Percentiles rank a stretch among this genome's conserved stretches.
Conservation (phyloP, 2,329 filamentous ascomycete species). For the Neofusicoccum kwambonambiense region DNA sequence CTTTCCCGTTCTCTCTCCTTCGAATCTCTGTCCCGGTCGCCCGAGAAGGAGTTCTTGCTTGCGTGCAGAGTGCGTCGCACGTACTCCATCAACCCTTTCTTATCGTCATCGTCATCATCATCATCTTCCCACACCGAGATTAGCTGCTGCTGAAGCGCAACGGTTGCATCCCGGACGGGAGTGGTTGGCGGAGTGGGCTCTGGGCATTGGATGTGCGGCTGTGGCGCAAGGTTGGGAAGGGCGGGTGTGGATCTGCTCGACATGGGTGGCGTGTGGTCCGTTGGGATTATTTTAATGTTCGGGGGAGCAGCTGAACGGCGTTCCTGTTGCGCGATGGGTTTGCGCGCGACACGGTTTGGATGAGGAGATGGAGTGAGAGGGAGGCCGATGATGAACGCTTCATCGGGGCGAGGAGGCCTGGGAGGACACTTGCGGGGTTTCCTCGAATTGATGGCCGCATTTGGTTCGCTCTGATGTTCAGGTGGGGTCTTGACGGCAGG, state of each 20-base stretch:
- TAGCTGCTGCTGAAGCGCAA: constrained; percentile 8
- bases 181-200: constrained; percentile 9
- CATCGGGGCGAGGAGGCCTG: constrained; percentile 12
- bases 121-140: constrained; percentile 15
- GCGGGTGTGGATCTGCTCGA: neutral
- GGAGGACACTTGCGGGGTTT: constrained; percentile 11
- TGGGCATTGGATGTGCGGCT: neutral
- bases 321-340: neutral
- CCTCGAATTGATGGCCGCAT: neutral
- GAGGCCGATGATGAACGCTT: constrained; percentile 6
- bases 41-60: constrained; percentile 11
- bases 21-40: neutral
- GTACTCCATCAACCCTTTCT: constrained; percentile 4
- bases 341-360: neutral
- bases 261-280: neutral
- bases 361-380: neutral
- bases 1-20: neutral
- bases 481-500: neutral
- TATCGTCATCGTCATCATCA: constrained; percentile 12
- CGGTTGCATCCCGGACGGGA: neutral
- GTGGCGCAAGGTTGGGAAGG: constrained; percentile 3
- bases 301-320: neutral
- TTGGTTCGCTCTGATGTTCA: neutral
- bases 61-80: constrained; percentile 9
- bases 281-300: neutral